phyloP scores from a whole-genome alignment of 2,329 filamentous ascomycete genomes.

The Colletotrichum filicis region DNA sequence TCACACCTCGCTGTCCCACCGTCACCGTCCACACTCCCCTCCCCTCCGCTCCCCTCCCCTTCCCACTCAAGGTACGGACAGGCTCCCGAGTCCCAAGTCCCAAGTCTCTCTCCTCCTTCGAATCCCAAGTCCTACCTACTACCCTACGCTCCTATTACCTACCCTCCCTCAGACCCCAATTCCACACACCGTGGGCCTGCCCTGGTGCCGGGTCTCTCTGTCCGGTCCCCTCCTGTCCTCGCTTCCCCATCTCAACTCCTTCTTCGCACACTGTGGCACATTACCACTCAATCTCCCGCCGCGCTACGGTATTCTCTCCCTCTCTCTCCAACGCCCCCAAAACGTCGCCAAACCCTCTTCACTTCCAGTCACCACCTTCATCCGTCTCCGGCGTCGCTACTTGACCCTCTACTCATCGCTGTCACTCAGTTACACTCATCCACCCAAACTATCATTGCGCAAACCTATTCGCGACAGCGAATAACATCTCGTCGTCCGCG shows the following conservation, averaged over 20 bases:
- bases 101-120: too few relatives aligned
- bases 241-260: conserved; percentile 33
- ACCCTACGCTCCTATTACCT: neutral
- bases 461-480: conserved; percentile 29
- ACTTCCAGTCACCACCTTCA: neutral
- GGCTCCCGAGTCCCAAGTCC: neutral
- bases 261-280: conserved; percentile 21
- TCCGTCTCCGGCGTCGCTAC: neutral
- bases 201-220: conserved; percentile 8
- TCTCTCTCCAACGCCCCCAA: conserved; percentile 21
- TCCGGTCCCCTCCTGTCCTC: conserved; percentile 20
- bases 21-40: neutral
- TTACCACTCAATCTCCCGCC: conserved; percentile 15
- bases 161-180: conserved; percentile 18
- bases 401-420: neutral
- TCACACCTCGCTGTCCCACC: neutral
- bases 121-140: too few relatives aligned
- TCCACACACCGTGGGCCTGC: neutral
- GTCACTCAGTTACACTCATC: conserved; percentile 8
- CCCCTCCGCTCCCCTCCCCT: neutral
- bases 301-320: conserved; percentile 1
- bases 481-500: conserved; percentile 24
- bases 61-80: too few relatives aligned
- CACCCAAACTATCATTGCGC: conserved; percentile 5
- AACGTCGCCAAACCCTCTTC: conserved; percentile 3